phyloP scores from a whole-genome alignment of 768 basidiomycete genomes.

The Suillus subalutaceus region DNA sequence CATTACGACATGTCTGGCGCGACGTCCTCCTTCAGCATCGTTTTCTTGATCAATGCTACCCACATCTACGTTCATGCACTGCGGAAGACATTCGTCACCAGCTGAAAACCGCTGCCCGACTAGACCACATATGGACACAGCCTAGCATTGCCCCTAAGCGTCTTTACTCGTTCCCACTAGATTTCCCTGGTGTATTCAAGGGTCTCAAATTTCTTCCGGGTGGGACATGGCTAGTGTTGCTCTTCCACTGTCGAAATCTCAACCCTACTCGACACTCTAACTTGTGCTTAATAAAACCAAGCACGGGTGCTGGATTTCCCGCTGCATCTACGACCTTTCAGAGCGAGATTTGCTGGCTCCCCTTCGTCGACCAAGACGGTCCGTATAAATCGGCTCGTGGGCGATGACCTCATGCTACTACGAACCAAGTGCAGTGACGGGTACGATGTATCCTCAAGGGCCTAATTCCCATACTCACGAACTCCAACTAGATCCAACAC shows the following conservation, averaged over 20 bases:
- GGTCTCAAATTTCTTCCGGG: constrained; percentile 34
- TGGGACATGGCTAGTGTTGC: constrained; percentile 31
- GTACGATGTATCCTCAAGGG: constrained; percentile 16
- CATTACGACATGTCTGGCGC: constrained; percentile 30
- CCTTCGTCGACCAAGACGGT: constrained; percentile 21
- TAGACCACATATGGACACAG: neutral
- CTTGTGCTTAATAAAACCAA: constrained; percentile 29
- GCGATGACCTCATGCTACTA: constrained; percentile 31
- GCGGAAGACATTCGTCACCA: constrained; percentile 27
- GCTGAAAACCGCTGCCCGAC: constrained; percentile 22
- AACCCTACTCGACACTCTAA: constrained; percentile 34
- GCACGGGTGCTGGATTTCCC: constrained; percentile 8
- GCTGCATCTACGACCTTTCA: constrained; percentile 28
- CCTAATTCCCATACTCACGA: neutral
- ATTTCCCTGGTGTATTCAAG: constrained; percentile 34
- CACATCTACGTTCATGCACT: constrained; percentile 24
- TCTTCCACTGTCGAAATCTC: constrained; percentile 34
- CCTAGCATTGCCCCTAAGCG: neutral
- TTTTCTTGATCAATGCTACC: constrained; percentile 27
- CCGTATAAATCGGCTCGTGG: constrained; percentile 35
- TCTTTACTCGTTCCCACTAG: constrained; percentile 31
- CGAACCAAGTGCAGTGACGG: constrained; percentile 30
- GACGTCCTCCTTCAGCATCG: constrained; percentile 25
- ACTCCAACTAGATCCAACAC: constrained; percentile 9
- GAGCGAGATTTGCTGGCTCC: constrained; percentile 33